Evolutionary conservation across 2,329 filamentous ascomycete species (phyloP), one percentile per base, ranked within the genome.

Genomic region (Claviceps quebecensis): DNA sequence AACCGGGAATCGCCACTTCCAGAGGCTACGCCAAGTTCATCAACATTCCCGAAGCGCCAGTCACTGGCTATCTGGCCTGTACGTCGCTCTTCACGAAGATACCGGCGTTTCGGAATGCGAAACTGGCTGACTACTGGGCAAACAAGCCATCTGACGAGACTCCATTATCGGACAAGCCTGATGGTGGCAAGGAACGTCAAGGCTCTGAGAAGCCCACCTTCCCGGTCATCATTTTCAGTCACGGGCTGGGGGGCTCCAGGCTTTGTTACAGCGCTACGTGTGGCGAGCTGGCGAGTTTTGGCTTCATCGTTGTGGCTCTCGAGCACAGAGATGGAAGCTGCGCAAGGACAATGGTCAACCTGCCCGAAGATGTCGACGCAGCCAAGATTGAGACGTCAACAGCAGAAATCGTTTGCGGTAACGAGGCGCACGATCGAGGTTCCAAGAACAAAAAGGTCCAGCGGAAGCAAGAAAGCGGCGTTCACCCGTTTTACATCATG

Each of bases 251-350:
- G 5, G 81, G 80, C 0, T 82, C 77, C 2, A 67, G 80, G 46
- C 83, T 80, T 2, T 76, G 74, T 55, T 83, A 82, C 58, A 81
- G 76, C 17, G 73, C 74, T 16, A 68, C 84, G 2, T 84, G 80
- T 56, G 78, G 80, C 7, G 80, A 85, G 56, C 76, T 85, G 56
- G 81, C 80, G 0, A 81, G 77, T 59, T 80, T 82, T 56, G 80
- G 81, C 0, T 82, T 84, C 57, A 68, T 85, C 0, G 79, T 85
- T 0, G 74, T 80, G 37, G 78, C 80, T 0, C 59, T 85, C 23
- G 81, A 86, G 63, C 81, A 85, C 61, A 66, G 81, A 29, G 81
- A 84, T 60, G 81, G 81, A 1, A 80, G 76, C 51, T 79, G 78
- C 3, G 78, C 81, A 4, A 67, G 80, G 47, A 78, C 76, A 0